phyloP scores from a whole-genome alignment of 2,329 filamentous ascomycete species.

The Sarocladium kiliense region DNA sequence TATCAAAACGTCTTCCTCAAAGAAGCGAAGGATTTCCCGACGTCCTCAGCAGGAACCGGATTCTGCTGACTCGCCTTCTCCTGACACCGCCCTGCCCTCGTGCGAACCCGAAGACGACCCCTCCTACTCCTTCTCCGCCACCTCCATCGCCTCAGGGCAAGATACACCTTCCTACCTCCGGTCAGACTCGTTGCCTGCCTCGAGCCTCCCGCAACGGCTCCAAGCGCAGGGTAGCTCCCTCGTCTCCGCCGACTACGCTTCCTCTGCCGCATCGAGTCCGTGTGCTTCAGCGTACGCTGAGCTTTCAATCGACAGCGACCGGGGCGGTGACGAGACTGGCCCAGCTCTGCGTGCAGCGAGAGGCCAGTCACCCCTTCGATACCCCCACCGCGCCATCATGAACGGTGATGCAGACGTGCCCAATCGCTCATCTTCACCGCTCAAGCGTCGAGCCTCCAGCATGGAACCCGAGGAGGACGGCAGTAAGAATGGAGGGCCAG shows the following conservation, averaged over 20 bases:
- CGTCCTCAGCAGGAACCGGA: conserved; percentile 38
- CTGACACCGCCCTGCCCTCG: conserved; percentile 46
- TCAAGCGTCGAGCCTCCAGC: conserved; percentile 59
- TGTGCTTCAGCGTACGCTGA: conserved; percentile 50
- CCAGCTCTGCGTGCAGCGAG: conserved; percentile 33
- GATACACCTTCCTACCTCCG: conserved; percentile 35
- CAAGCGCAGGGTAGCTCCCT: conserved; percentile 39
- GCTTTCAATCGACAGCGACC: conserved; percentile 51
- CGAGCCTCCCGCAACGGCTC: conserved; percentile 47
- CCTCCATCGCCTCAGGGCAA: conserved; percentile 24
- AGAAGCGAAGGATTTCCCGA: conserved; percentile 64
- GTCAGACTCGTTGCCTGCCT: conserved; percentile 39
- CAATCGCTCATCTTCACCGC: conserved; percentile 58
- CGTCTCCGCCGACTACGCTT: conserved; percentile 43
- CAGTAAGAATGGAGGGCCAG: conserved; percentile 18
- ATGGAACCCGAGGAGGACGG: conserved; percentile 48
- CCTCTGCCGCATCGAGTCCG: conserved; percentile 54
- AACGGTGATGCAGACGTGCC: conserved; percentile 52
- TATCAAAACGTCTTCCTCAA: conserved; percentile 67
- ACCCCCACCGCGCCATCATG: conserved; percentile 51
- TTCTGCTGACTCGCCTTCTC: conserved; percentile 28
- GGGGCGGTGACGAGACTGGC: conserved; percentile 41
- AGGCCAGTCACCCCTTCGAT: conserved; percentile 45
- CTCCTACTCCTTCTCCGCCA: conserved; percentile 45
- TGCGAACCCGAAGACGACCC: conserved; percentile 47